Percentiles rank a stretch among this genome's conserved stretches.
Conservation (phyloP, 176 grass and related monocot species). For the Aegilops tauschii region DNA sequence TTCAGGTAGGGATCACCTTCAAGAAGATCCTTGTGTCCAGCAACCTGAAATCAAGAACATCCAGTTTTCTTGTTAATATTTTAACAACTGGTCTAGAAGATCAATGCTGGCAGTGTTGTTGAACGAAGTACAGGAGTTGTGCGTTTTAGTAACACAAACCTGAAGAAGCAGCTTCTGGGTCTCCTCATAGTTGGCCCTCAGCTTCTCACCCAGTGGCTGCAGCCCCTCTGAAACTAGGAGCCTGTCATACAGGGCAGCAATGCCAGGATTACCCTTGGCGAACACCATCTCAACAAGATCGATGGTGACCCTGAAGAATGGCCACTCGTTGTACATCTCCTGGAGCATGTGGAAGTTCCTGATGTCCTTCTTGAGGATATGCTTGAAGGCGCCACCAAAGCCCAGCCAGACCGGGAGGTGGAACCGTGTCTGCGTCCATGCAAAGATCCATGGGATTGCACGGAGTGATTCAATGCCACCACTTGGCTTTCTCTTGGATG, state of each 20-base stretch:
- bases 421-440: conserved; percentile 77
- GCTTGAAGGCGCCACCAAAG: conserved; percentile 68
- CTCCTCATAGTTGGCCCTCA: conserved; percentile 62
- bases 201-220: conserved; percentile 44
- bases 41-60: conserved; percentile 40
- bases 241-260: conserved; percentile 72
- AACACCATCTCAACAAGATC: conserved; percentile 90
- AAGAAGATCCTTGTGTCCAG: conserved; percentile 65
- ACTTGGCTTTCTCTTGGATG: conserved; percentile 74
- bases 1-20: conserved; percentile 79
- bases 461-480: conserved; percentile 80
- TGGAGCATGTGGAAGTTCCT: conserved; percentile 60
- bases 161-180: conserved; percentile 71
- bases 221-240: conserved; percentile 68
- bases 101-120: not conserved
- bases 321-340: conserved; percentile 80
- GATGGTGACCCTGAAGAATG: conserved; percentile 80
- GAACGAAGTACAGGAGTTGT: not conserved
- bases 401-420: conserved; percentile 78
- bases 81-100: not conserved
- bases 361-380: conserved; percentile 65
- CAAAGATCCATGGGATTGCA: conserved; percentile 87
- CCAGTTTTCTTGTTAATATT: not conserved
- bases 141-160: conserved; percentile 19
- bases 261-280: conserved; percentile 74